phyloP scores from a whole-genome alignment of 2,329 filamentous ascomycete genomes.

The Decorospora gaudefroyi region DNA sequence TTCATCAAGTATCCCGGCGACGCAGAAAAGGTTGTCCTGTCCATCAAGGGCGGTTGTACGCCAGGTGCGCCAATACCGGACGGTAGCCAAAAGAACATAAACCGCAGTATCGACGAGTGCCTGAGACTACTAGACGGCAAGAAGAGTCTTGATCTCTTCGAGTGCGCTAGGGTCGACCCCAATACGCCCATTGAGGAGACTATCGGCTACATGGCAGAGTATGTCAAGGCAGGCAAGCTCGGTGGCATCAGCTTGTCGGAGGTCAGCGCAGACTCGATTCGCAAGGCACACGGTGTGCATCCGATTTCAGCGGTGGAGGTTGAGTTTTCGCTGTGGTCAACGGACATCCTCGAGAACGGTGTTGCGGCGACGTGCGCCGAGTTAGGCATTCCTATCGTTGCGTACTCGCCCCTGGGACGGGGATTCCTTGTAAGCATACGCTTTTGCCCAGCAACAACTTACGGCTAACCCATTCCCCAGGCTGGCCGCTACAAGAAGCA shows the following conservation, averaged over 20 bases:
- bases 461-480: constrained; percentile 40
- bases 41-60: constrained; percentile 55
- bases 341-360: constrained; percentile 62
- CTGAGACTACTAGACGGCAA: constrained; percentile 52
- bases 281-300: constrained; percentile 57
- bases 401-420: constrained; percentile 70
- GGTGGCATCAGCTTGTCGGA: constrained; percentile 55
- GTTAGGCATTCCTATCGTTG: constrained; percentile 68
- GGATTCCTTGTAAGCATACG: constrained; percentile 55
- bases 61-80: constrained; percentile 45
- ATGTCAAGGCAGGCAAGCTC: constrained; percentile 50
- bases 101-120: constrained; percentile 54
- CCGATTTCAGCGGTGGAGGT: constrained; percentile 64
- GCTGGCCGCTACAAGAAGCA: constrained; percentile 51
- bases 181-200: constrained; percentile 53
- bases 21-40: constrained; percentile 56
- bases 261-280: constrained; percentile 52
- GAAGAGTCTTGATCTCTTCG: constrained; percentile 56
- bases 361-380: constrained; percentile 63
- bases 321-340: constrained; percentile 62
- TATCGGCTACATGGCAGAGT: constrained; percentile 48
- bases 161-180: constrained; percentile 53
- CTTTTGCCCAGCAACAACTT: not conserved
- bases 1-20: constrained; percentile 58
- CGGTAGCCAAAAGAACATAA: constrained; percentile 49